Evolutionary conservation across 2,329 filamentous ascomycete species (phyloP).

Genomic region (Hymenoscyphus occultus): DNA sequence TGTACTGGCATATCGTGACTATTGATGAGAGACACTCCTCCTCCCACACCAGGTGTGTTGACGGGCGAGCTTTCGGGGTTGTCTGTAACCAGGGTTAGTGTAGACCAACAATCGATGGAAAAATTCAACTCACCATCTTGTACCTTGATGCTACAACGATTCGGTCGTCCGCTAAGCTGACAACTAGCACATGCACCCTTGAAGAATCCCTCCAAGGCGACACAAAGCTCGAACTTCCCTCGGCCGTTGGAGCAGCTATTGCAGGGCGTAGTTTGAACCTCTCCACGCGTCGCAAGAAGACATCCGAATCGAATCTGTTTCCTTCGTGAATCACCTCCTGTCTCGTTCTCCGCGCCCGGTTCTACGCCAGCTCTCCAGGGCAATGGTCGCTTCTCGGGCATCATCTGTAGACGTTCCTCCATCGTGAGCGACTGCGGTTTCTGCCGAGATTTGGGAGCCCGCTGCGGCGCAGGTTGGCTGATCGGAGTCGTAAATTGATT

Average conservation of each 20-base stretch:
- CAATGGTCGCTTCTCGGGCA: slow-evolving; percentile 32
- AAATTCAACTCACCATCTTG: slow-evolving; percentile 30
- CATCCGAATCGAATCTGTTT: slow-evolving; percentile 37
- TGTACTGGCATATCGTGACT: slow-evolving; percentile 8
- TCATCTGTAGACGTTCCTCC: slow-evolving; percentile 34
- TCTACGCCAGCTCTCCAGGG: slow-evolving; percentile 35
- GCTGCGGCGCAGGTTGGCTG: slow-evolving; percentile 12
- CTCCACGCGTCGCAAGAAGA: slow-evolving; percentile 34
- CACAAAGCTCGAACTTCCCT: slow-evolving; percentile 35
- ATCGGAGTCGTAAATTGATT: slow-evolving; percentile 8
- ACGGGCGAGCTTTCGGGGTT: slow-evolving; percentile 20
- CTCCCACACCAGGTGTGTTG: slow-evolving; percentile 14
- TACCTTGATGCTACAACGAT: slow-evolving; percentile 35
- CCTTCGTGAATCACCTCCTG: slow-evolving; percentile 34
- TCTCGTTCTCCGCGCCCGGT: slow-evolving; percentile 33
- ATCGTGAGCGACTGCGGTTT: slow-evolving; percentile 25
- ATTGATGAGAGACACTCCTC: slow-evolving; percentile 14
- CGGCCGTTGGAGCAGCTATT: slow-evolving; percentile 34
- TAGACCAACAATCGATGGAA: slow-evolving; percentile 5
- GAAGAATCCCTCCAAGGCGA: slow-evolving; percentile 36
- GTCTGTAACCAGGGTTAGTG: slow-evolving; percentile 13
- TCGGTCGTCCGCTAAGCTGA: slow-evolving; percentile 35
- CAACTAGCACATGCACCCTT: slow-evolving; percentile 37
- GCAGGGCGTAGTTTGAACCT: slow-evolving; percentile 30
- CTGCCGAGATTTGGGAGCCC: slow-evolving; percentile 15